Percentiles rank a stretch among this genome's conserved stretches.
phyloP scores from a whole-genome alignment of 148 eudicot genomes.

The Rhododendron henanense region DNA sequence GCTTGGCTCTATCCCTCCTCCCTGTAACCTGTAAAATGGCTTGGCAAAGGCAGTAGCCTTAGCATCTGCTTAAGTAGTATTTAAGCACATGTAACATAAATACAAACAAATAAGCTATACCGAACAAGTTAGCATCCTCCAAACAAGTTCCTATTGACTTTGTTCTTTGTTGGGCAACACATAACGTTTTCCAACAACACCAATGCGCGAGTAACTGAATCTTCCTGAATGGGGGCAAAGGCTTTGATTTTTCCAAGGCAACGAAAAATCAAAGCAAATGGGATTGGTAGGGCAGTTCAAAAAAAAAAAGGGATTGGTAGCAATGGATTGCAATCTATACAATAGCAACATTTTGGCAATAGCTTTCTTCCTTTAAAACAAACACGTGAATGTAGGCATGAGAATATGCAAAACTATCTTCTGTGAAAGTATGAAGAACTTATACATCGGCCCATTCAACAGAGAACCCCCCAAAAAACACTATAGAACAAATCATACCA shows the following conservation, averaged over 20 bases:
- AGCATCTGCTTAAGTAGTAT: conserved; percentile 1
- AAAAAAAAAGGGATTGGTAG: neutral
- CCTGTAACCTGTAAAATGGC: conserved; percentile 73
- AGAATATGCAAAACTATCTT: neutral
- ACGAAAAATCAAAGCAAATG: neutral
- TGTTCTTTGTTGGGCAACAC: neutral
- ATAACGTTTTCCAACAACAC: neutral
- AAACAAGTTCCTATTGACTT: conserved; percentile 1
- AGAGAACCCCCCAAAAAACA: neutral
- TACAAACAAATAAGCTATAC: neutral
- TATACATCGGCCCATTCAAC: neutral
- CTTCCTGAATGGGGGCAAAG: too few species aligned
- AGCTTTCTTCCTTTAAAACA: neutral
- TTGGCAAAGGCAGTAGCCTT: neutral
- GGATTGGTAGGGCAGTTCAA: neutral
- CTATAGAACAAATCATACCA: neutral
- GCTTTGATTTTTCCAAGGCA: too few species aligned
- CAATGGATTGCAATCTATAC: neutral
- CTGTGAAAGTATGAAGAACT: neutral
- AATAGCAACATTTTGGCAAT: neutral
- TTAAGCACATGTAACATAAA: conserved; percentile 1
- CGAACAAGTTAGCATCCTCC: neutral
- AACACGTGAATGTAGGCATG: neutral
- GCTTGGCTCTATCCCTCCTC: conserved; percentile 96
- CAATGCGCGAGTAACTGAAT: neutral